A percentile compares a stretch with the other conserved stretches of the same genome.
These are phyloP conservation scores for Oxalis stricta DNA, from an alignment of 441 rosid species.

Conservation along the genomic window DNA sequence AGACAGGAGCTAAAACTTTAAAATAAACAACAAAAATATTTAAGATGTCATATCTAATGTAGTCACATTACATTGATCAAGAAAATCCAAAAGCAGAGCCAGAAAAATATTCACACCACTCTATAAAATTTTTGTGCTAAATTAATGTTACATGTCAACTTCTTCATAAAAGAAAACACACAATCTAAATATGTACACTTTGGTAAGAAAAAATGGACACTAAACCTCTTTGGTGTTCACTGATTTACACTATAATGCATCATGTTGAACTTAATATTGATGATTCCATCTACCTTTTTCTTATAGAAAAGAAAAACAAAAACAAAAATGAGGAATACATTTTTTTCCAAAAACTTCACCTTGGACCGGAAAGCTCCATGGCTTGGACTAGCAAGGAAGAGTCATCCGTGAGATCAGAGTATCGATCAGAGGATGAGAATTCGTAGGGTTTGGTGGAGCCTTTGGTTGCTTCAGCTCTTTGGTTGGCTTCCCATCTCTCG, in stretches of 20 bases:
- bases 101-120: no score
- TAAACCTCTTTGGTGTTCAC: constrained; percentile 4
- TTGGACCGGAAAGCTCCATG: constrained; percentile 91
- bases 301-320: no score
- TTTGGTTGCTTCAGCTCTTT: constrained; percentile 46
- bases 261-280: constrained; percentile 4
- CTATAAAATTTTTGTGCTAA: no score
- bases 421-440: constrained; percentile 51
- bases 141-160: not conserved
- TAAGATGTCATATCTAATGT: no score
- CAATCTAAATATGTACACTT: constrained; percentile 21
- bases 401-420: constrained; percentile 75
- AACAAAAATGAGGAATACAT: not conserved
- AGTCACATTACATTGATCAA: no score
- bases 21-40: no score
- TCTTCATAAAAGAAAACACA: not conserved
- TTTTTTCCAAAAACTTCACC: constrained; percentile 22
- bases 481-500: constrained; percentile 93
- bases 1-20: no score
- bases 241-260: constrained; percentile 13
- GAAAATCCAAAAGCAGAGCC: no score
- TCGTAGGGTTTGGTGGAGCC: constrained; percentile 43
- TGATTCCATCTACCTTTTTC: constrained; percentile 1
- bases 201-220: not conserved
- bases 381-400: constrained; percentile 69